Percentiles rank a stretch among this genome's conserved stretches.
These are phyloP conservation scores for Entoloma clypeatum DNA, from an alignment of 1,284 basidiomycete genomes.

Conservation along the genomic window DNA sequence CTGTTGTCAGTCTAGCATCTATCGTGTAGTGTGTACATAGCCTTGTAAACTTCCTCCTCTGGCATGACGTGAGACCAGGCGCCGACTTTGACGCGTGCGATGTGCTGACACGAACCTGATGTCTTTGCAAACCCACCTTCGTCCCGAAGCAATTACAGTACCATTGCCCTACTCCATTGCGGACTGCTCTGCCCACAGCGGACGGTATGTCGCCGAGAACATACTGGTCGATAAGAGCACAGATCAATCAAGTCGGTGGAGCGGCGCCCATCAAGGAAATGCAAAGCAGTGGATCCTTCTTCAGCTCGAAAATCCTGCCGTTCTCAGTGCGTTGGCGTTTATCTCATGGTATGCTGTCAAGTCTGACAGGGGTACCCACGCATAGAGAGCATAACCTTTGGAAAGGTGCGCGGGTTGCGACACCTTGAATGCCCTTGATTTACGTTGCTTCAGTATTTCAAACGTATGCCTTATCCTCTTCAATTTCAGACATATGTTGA, in stretches of 20 bases:
- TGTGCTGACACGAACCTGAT: slow-evolving; percentile 5
- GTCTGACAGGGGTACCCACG: slow-evolving; percentile 9
- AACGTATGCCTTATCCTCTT: slow-evolving; percentile 13
- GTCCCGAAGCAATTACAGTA: slow-evolving; percentile 19
- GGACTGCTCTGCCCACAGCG: slow-evolving; percentile 64
- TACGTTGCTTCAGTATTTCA: slow-evolving; percentile 15
- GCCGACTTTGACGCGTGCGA: too few species aligned
- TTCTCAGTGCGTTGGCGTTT: slow-evolving; percentile 54
- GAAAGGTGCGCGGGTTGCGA: slow-evolving; percentile 53
- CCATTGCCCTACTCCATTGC: slow-evolving; percentile 50
- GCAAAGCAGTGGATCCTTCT: slow-evolving; percentile 70
- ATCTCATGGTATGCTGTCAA: slow-evolving; percentile 2
- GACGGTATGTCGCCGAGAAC: slow-evolving; percentile 63
- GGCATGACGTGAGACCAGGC: not conserved
- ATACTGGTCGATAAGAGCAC: slow-evolving; percentile 59
- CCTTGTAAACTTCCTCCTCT: too few species aligned
- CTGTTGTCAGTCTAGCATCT: slow-evolving; percentile 6
- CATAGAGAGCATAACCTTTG: slow-evolving; percentile 69
- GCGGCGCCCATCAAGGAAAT: slow-evolving; percentile 55
- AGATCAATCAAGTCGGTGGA: slow-evolving; percentile 71
- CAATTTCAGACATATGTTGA: not conserved
- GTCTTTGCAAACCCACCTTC: slow-evolving; percentile 8
- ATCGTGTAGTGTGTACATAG: not conserved
- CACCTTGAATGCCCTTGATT: slow-evolving; percentile 3
- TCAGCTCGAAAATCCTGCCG: slow-evolving; percentile 48